Evolutionary conservation across 208 protist species (phyloP), one percentile per base, ranked within the genome.

Genomic region (Trichomonas tenax): DNA sequence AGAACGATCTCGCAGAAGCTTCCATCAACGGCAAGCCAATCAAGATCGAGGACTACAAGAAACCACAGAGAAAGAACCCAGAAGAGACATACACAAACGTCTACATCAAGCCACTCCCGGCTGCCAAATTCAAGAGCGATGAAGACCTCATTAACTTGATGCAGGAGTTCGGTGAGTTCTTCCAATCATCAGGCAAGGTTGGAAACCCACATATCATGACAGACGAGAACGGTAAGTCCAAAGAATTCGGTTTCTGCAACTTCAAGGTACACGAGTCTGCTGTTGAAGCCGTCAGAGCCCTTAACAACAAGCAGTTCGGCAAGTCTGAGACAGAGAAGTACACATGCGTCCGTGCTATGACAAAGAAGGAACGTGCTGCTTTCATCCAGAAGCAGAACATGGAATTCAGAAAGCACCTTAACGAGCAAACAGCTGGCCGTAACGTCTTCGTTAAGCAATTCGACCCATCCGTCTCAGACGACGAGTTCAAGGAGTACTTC

Each of bases 171-270:
- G 81, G 81, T 84, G 81, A 84, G 8, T 34, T 84, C 11, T 4
- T 72, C 26, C 1, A 11, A 36, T 6, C 26, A 6, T n/a, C 21
- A 17, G 58, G 21, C 4, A 72, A 72, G 11, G 58, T 14, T n/a
- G 0, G 9, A 0, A 48, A 15, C 23, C 40, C 34, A 48, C 2
- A 2, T 6, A 4, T 99, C 3, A 98, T 98, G 82, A 97, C 96
- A 95, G 98, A 99, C 90, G 98, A 98, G 93, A 98, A 98, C 36
- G 98, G 98, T 63, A 98, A 98, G 49, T 98, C 98, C 26, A 98
- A 98, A 11, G 98, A 98, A 93, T 99, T 99, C 96, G 99, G 98
- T 96, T 99, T 99, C 97, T 99, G 99, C 97, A 99, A 99, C 97
- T 99, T 99, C 97, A 97, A 98, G 98, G 36, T 11, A 8, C 93